These are phyloP conservation scores for Penicillium nucicola DNA, from an alignment of 495 filamentous ascomycete species.

Conservation along the genomic window DNA sequence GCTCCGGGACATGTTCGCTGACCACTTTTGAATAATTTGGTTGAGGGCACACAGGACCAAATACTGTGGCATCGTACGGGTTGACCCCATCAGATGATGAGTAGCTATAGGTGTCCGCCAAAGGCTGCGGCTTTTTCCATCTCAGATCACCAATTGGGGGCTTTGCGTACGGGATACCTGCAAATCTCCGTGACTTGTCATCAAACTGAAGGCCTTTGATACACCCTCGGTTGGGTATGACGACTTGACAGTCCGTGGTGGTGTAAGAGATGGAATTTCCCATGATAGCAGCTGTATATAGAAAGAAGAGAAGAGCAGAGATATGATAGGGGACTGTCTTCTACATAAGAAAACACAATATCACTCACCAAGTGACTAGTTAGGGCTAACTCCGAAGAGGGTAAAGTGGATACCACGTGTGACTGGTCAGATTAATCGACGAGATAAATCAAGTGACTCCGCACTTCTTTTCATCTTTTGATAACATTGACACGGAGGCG, in stretches of 20 bases:
- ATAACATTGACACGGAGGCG: no score
- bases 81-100: slow-evolving; percentile 6
- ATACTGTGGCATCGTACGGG: slow-evolving; percentile 36
- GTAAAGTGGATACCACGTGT: no score
- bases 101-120: slow-evolving; percentile 36
- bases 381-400: no score
- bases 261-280: slow-evolving; percentile 14
- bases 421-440: no score
- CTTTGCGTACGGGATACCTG: slow-evolving; percentile 45
- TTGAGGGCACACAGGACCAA: slow-evolving; percentile 46
- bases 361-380: no score
- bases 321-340: neutral
- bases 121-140: slow-evolving; percentile 40
- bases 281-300: slow-evolving; percentile 6
- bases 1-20: slow-evolving; percentile 14
- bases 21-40: slow-evolving; percentile 23
- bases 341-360: neutral
- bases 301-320: neutral
- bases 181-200: slow-evolving; percentile 29
- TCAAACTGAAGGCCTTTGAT: slow-evolving; percentile 23
- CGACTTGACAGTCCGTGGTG: slow-evolving; percentile 1
- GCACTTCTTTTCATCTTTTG: no score
- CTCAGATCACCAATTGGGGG: slow-evolving; percentile 39
- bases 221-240: slow-evolving; percentile 1
- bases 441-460: no score